Conservation (phyloP, 805 yeast genomes). For the Wickerhamomyces chaumierensis region DNA sequence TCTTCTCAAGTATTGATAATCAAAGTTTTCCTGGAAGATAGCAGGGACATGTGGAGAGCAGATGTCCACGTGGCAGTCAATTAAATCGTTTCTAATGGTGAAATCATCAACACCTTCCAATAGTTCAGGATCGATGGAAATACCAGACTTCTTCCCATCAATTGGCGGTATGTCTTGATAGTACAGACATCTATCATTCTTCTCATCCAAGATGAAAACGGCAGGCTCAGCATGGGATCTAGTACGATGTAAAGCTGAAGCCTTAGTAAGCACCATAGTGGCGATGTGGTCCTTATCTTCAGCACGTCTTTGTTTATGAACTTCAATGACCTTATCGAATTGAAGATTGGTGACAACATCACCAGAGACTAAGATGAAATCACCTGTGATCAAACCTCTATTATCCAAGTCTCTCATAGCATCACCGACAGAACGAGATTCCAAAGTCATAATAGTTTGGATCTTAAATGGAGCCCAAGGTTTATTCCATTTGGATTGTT, state of each 20-base stretch:
- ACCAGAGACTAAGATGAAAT: slow-evolving; percentile 82
- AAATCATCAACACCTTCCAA: slow-evolving; percentile 66
- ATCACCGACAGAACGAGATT: slow-evolving; percentile 89
- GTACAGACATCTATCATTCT: slow-evolving; percentile 65
- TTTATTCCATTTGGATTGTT: slow-evolving; percentile 55
- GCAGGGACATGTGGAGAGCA: slow-evolving; percentile 93
- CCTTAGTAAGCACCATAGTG: slow-evolving; percentile 86
- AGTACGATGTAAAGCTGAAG: slow-evolving; percentile 75
- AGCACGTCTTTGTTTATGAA: slow-evolving; percentile 61
- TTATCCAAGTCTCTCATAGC: slow-evolving; percentile 94
- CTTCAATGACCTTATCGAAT: slow-evolving; percentile 57
- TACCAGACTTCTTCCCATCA: slow-evolving; percentile 30
- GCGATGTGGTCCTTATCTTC: slow-evolving; percentile 84
- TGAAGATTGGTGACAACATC: slow-evolving; percentile 93
- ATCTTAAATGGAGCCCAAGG: slow-evolving; percentile 73
- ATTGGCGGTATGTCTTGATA: slow-evolving; percentile 66
- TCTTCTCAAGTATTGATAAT: slow-evolving; percentile 73
- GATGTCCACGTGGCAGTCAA: slow-evolving; percentile 93
- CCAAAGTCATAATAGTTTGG: slow-evolving; percentile 70
- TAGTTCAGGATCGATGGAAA: slow-evolving; percentile 75
- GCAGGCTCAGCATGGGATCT: slow-evolving; percentile 77
- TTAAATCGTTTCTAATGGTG: slow-evolving; percentile 78
- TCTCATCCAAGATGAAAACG: slow-evolving; percentile 67
- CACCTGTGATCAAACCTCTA: slow-evolving; percentile 81
- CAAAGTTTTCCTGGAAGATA: slow-evolving; percentile 91